Conservation (phyloP, 805 yeast species). For the Nakazawaea sp. region DNA sequence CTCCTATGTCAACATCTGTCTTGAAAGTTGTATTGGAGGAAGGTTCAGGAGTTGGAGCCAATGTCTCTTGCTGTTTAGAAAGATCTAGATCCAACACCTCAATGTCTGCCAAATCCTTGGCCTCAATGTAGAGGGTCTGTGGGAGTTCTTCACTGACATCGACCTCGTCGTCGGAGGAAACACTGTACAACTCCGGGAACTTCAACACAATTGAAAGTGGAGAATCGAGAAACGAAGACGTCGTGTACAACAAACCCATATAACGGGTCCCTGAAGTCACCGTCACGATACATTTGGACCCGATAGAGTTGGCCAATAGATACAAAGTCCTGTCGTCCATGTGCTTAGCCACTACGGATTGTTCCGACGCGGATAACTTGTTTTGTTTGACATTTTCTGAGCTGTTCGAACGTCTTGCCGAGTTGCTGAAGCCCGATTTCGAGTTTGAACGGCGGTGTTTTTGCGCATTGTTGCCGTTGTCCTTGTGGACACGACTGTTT, state of each 20-base stretch:
- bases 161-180: constrained; percentile 25
- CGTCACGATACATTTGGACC: constrained; percentile 51
- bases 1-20: constrained; percentile 83
- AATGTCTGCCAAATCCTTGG: constrained; percentile 45
- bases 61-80: not conserved
- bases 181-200: constrained; percentile 36
- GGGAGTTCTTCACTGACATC: constrained; percentile 32
- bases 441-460: constrained; percentile 10
- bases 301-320: constrained; percentile 52
- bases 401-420: constrained; percentile 8
- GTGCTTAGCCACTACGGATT: constrained; percentile 22
- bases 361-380: constrained; percentile 18
- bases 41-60: constrained; percentile 10
- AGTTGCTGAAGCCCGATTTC: constrained; percentile 10
- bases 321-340: constrained; percentile 51
- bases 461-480: constrained; percentile 1
- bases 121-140: constrained; percentile 35
- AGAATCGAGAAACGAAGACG: constrained; percentile 29
- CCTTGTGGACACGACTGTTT: no score
- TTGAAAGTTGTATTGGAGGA: constrained; percentile 37
- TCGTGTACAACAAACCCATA: constrained; percentile 51
- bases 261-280: constrained; percentile 55
- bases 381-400: constrained; percentile 19
- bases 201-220: constrained; percentile 48
- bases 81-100: constrained; percentile 35